Evolutionary conservation across 2,329 filamentous ascomycete species (phyloP).

Genomic region (Diaporthe citrichinensis): DNA sequence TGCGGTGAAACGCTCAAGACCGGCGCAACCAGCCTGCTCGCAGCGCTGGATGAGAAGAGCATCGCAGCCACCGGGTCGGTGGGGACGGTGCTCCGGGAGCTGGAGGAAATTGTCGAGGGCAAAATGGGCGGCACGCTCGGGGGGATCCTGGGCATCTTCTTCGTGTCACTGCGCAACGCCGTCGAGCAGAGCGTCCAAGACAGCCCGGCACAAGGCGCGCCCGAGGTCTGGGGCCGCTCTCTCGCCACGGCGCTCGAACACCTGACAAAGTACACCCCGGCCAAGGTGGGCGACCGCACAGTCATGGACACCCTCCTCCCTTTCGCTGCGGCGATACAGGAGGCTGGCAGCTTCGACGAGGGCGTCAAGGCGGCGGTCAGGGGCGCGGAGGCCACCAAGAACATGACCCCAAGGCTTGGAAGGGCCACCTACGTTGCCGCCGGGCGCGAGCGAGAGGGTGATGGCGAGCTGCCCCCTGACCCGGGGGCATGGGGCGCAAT

Average conservation of each 20-base stretch:
- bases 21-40: slow-evolving; percentile 63
- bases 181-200: slow-evolving; percentile 48
- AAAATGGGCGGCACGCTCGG: slow-evolving; percentile 69
- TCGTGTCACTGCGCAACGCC: slow-evolving; percentile 62
- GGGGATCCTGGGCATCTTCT: slow-evolving; percentile 68
- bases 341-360: slow-evolving; percentile 63
- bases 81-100: slow-evolving; percentile 60
- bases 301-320: slow-evolving; percentile 71
- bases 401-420: slow-evolving; percentile 75
- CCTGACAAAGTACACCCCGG: slow-evolving; percentile 67
- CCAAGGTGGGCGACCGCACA: slow-evolving; percentile 68
- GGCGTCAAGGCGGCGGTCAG: slow-evolving; percentile 71
- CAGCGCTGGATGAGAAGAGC: slow-evolving; percentile 57
- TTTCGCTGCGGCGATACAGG: slow-evolving; percentile 63
- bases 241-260: slow-evolving; percentile 60
- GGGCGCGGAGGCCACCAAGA: slow-evolving; percentile 74
- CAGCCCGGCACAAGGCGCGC: slow-evolving; percentile 48
- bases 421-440: slow-evolving; percentile 78
- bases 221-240: slow-evolving; percentile 60
- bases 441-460: slow-evolving; percentile 54
- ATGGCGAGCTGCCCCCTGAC: slow-evolving; percentile 69
- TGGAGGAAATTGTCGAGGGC: slow-evolving; percentile 69
- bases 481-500: slow-evolving; percentile 80
- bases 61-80: slow-evolving; percentile 61
- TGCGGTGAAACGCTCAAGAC: slow-evolving; percentile 74